phyloP scores from a whole-genome alignment of 352 stramenopile species.

The Pythium utonaiense region DNA sequence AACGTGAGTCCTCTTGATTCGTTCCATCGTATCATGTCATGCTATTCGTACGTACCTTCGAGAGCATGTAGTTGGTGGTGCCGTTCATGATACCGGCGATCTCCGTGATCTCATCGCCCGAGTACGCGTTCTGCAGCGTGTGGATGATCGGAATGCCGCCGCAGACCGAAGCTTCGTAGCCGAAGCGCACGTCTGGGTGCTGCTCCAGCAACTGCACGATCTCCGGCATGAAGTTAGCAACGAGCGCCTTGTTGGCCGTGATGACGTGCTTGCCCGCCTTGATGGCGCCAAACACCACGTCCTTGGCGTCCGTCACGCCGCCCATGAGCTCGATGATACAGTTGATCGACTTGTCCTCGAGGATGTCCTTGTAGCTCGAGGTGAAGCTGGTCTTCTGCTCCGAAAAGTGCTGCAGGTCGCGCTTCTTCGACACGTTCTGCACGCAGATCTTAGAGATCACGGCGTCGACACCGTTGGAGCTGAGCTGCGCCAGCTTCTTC shows the following conservation, averaged over 20 bases:
- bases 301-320: constrained; percentile 92
- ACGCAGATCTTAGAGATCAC: constrained; percentile 88
- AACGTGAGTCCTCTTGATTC: constrained; percentile 3
- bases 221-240: constrained; percentile 93
- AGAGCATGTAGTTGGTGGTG: constrained; percentile 98
- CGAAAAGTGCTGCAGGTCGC: constrained; percentile 59
- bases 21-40: background rate
- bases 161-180: constrained; percentile 94
- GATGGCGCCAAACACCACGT: constrained; percentile 91
- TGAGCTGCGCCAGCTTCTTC: constrained; percentile 45
- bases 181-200: constrained; percentile 85
- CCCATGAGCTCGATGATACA: constrained; percentile 96
- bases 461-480: constrained; percentile 61
- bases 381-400: constrained; percentile 47
- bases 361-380: constrained; percentile 75
- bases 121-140: constrained; percentile 91
- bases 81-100: constrained; percentile 97
- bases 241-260: constrained; percentile 96
- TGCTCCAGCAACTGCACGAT: constrained; percentile 81
- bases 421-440: constrained; percentile 68
- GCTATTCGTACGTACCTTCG: constrained; percentile 48
- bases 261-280: constrained; percentile 92
- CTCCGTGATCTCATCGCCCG: constrained; percentile 90
- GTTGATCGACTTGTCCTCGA: constrained; percentile 93
- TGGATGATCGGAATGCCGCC: constrained; percentile 97